Conservation (phyloP, 106 monocot species). For the Acorus calamus region DNA sequence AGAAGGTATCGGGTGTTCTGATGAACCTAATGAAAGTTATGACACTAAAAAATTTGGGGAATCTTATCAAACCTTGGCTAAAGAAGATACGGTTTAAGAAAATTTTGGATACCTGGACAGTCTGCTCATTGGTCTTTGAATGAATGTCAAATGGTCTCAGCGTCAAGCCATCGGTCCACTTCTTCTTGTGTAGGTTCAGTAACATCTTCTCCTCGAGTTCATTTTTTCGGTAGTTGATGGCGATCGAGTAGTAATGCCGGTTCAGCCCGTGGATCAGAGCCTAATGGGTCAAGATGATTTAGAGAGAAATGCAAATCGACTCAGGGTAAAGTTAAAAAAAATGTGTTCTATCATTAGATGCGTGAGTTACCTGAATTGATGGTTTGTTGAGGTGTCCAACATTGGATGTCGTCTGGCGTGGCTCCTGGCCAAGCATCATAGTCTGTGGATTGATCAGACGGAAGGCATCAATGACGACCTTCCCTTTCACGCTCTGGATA, state of each 20-base stretch:
- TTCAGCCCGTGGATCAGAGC: constrained; percentile 90
- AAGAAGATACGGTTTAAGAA: background rate
- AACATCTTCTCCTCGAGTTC: constrained; percentile 90
- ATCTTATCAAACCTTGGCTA: background rate
- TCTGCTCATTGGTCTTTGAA: constrained; percentile 82
- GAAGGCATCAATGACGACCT: constrained; percentile 99
- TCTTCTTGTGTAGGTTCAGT: constrained; percentile 86
- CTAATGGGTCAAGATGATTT: constrained; percentile 9
- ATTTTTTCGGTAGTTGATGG: constrained; percentile 78
- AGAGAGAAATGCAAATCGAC: too few relatives aligned
- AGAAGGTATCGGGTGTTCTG: too few relatives aligned
- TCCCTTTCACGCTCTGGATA: constrained; percentile 97
- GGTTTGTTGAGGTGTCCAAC: constrained; percentile 91
- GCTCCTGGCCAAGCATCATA: constrained; percentile 99
- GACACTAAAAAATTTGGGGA: background rate
- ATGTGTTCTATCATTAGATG: too few relatives aligned
- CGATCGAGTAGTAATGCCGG: constrained; percentile 88
- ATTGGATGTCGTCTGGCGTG: constrained; percentile 90
- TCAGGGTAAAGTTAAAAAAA: too few relatives aligned
- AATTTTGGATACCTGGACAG: constrained; percentile 45
- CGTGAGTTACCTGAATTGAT: constrained; percentile 56
- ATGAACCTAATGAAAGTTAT: background rate
- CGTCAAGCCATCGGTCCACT: constrained; percentile 87
- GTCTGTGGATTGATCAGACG: constrained; percentile 94
- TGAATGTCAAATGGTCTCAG: constrained; percentile 61